phyloP scores from a whole-genome alignment of 495 filamentous ascomycete species.

The Penicillium fimorum region DNA sequence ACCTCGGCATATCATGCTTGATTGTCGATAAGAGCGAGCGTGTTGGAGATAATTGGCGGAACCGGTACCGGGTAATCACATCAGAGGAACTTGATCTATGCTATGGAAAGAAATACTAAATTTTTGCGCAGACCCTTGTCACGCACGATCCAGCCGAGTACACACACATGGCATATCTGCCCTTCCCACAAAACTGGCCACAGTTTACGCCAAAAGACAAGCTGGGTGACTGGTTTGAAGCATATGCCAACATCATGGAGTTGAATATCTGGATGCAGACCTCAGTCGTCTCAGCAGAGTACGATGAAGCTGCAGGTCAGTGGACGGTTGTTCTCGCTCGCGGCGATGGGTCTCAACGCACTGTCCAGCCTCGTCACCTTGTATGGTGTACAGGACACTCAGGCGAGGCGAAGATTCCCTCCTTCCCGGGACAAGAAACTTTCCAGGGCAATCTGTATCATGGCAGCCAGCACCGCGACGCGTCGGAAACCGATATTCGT shows the following conservation, averaged over 20 bases:
- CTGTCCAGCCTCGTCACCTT: conserved; percentile 44
- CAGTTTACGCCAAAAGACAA: conserved; percentile 79
- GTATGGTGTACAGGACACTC: conserved; percentile 53
- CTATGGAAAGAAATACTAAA: background rate
- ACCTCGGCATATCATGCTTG: conserved; percentile 61
- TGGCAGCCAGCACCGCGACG: conserved; percentile 42
- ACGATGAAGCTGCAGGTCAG: conserved; percentile 48
- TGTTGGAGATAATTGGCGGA: conserved; percentile 77
- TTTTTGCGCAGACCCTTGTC: conserved; percentile 20
- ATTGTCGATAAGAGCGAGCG: conserved; percentile 64
- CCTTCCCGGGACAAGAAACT: conserved; percentile 41
- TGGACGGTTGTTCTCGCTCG: conserved; percentile 63
- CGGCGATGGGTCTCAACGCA: conserved; percentile 38
- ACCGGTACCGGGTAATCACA: conserved; percentile 49
- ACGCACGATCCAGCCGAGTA: conserved; percentile 68
- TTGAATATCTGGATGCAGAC: conserved; percentile 71
- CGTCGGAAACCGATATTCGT: conserved; percentile 34
- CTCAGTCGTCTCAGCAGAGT: conserved; percentile 49
- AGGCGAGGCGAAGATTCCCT: conserved; percentile 48
- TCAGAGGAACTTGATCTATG: background rate
- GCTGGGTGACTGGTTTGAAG: conserved; percentile 72
- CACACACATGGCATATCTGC: conserved; percentile 72
- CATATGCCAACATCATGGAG: conserved; percentile 69
- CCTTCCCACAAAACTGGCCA: conserved; percentile 66
- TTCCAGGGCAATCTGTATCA: conserved; percentile 52